Evolutionary conservation across 768 basidiomycete species (phyloP).

Genomic region (Leccinum arenicola): DNA sequence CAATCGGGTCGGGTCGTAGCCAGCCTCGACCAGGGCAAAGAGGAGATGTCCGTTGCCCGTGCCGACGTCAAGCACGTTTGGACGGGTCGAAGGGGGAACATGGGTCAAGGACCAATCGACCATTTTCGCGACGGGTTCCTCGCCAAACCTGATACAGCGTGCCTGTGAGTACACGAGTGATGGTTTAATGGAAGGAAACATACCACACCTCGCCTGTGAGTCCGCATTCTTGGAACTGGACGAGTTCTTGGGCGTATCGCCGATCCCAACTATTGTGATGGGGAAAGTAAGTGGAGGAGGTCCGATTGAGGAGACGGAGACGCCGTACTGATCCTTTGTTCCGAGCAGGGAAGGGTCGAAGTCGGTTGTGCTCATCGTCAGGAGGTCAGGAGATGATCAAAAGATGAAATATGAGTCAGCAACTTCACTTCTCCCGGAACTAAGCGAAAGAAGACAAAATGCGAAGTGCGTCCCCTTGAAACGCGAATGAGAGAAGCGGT

Average conservation of each 20-base stretch:
- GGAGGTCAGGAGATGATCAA: conserved; percentile 1
- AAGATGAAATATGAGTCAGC: not conserved
- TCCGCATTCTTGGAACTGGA: conserved; percentile 71
- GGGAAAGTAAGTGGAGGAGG: not conserved
- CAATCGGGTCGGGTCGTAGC: conserved; percentile 52
- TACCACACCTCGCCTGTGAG: conserved; percentile 88
- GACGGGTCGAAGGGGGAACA: conserved; percentile 44
- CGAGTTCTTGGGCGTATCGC: conserved; percentile 68
- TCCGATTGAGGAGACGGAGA: not conserved
- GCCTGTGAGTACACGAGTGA: not conserved
- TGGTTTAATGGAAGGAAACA: conserved; percentile 14
- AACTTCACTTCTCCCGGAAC: not conserved
- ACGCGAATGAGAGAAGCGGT: not conserved
- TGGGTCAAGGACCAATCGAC: conserved; percentile 65
- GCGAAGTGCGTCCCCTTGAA: not conserved
- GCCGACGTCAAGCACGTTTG: conserved; percentile 73
- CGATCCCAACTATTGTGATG: conserved; percentile 62
- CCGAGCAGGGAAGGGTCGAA: conserved; percentile 74
- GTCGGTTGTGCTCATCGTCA: conserved; percentile 38
- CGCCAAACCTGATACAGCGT: conserved; percentile 64
- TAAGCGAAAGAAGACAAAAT: too few species aligned
- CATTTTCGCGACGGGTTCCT: conserved; percentile 76
- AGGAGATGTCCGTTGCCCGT: conserved; percentile 78
- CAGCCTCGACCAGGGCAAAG: conserved; percentile 65
- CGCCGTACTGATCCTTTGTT: conserved; percentile 71